Evolutionary conservation across 148 eudicot genomes (phyloP), one percentile per base, ranked within the genome.

Genomic region (Camellia sinensis): DNA sequence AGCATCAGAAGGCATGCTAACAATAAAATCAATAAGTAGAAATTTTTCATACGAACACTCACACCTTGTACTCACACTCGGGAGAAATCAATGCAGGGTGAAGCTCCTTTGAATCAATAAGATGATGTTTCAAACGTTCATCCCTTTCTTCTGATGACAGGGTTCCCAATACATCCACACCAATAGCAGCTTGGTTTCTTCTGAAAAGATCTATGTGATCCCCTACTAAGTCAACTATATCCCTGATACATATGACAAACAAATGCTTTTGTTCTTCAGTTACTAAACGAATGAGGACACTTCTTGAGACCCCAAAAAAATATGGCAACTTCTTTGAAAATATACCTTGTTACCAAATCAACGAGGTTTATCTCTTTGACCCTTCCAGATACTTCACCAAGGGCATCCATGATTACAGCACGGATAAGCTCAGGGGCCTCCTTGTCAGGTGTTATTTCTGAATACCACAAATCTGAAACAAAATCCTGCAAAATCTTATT

Each of bases 41-140:
- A 17, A 54, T 41, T 75, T 75, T 75, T 21, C 84, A 81, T 76
- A 41, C 83, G 83, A 82, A 80, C 79, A 83, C 80, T 80, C 89
- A 84, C 88, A 96, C 99, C 99, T 94, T 96, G 95, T 94, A 94
- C 97, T 96, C 99, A 86, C 89, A 84, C 85, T 92, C 98, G 37
- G 97, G 79, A 81, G 98, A 96, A 69, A 92, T 70, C 88, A 96
- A 86, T 86, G 98, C 99, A 41, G 98, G 99, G 80, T 94, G 98
- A 75, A 94, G 97, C 87, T 91, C 90, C 83, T 91, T 88, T 60
- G 97, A 96, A 84, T 84, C 86, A 87, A 92, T 82, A 74, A 94
- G 98, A 89, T 96, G 93, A 82, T 92, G 95, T 79, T 92, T 96
- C 88, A 96, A 82, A 73, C 95, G 91, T 78, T 94, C 97, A 88